Evolutionary conservation across 2,329 filamentous ascomycete genomes (phyloP).

Genomic region (Dryadomyces quercivorus): DNA sequence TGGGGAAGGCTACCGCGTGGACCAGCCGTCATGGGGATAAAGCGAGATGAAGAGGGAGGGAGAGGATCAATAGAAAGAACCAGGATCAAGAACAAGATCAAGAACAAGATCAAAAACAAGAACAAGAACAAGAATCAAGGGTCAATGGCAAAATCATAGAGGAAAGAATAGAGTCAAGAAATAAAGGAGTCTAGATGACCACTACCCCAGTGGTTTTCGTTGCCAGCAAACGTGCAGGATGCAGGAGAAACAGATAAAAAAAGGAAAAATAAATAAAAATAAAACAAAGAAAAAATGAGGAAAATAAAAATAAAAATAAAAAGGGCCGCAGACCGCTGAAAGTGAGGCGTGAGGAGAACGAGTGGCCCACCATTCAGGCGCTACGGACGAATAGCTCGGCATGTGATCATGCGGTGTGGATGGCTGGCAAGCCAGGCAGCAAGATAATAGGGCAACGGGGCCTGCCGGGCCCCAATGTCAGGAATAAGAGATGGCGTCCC

Average conservation of each 20-base stretch:
- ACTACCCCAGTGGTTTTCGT: slow-evolving; percentile 19
- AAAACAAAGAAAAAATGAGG: neutral
- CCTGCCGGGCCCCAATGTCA: too few species aligned
- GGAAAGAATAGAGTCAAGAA: neutral
- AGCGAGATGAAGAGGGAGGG: neutral
- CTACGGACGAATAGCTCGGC: neutral
- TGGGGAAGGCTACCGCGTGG: too few species aligned
- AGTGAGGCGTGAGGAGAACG: neutral
- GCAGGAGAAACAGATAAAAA: neutral
- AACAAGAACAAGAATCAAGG: too few species aligned
- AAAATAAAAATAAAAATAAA: neutral
- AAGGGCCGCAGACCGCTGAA: neutral
- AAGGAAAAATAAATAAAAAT: neutral
- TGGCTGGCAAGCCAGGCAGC: neutral
- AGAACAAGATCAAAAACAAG: neutral
- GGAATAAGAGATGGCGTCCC: too few species aligned
- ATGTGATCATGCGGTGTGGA: neutral
- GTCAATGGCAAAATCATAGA: too few species aligned
- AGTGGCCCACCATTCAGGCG: neutral
- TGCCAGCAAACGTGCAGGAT: neutral
- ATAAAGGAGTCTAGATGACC: neutral
- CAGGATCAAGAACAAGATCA: neutral
- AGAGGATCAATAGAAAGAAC: neutral
- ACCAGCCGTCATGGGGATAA: too few species aligned
- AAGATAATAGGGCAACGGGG: too few species aligned